Conservation (phyloP, 441 rosid species). For the Mallotus repandus region DNA sequence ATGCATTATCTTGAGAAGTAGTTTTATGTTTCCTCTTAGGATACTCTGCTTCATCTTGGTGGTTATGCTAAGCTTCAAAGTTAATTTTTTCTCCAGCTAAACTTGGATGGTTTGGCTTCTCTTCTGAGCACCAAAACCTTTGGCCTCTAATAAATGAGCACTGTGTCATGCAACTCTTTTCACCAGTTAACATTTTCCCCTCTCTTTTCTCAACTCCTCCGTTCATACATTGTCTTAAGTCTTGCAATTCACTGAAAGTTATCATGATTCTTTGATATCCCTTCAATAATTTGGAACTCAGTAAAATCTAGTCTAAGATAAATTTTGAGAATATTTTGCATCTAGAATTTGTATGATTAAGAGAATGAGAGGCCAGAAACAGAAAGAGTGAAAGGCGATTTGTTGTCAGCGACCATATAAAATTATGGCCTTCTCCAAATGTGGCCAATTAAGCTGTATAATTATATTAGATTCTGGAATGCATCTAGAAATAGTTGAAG, state of each 20-base stretch:
- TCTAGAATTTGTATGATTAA: background rate
- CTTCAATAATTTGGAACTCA: background rate
- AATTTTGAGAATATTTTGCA: background rate
- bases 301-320: background rate
- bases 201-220: background rate
- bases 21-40: background rate
- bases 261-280: background rate
- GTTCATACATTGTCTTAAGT: background rate
- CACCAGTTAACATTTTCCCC: background rate
- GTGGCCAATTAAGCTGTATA: background rate
- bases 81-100: background rate
- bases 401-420: conserved; percentile 2
- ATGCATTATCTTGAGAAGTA: background rate
- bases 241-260: background rate
- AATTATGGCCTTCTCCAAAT: background rate
- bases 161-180: background rate
- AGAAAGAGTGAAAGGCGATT: background rate
- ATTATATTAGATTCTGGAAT: background rate
- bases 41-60: conserved; percentile 9
- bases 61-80: background rate
- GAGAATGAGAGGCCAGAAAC: background rate
- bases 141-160: background rate
- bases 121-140: background rate
- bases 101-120: background rate
- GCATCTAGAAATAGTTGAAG: background rate